Percentiles rank a stretch among this genome's conserved stretches.
These are phyloP conservation scores for thale cress (Arabidopsis thaliana) DNA, from an alignment of 345 rosid genomes.

Conservation along the genomic window DNA sequence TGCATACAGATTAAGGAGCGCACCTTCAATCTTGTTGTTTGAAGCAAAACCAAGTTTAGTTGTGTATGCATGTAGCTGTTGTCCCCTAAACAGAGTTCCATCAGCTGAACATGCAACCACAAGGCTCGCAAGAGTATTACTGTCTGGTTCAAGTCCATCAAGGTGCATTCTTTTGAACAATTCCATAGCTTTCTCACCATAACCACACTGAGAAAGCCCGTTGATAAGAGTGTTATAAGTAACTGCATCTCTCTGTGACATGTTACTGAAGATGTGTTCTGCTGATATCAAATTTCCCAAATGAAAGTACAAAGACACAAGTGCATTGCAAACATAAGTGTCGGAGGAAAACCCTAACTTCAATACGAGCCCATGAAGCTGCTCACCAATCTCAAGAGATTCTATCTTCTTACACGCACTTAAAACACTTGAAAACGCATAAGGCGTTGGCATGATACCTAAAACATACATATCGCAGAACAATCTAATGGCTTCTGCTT, in stretches of 20 bases:
- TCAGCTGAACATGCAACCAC: conserved; percentile 68
- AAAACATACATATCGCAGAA: conserved; percentile 64
- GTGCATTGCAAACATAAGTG: conserved; percentile 81
- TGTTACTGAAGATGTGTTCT: conserved; percentile 67
- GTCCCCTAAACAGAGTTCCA: conserved; percentile 57
- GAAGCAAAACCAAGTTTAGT: conserved; percentile 67
- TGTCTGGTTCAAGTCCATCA: conserved; percentile 77
- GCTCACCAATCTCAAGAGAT: conserved; percentile 64
- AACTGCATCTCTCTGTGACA: conserved; percentile 66
- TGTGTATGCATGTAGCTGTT: conserved; percentile 72
- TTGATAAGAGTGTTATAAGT: conserved; percentile 88
- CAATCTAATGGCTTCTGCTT: conserved; percentile 60
- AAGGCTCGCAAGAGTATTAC: conserved; percentile 79
- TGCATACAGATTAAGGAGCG: conserved; percentile 84
- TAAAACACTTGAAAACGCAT: conserved; percentile 76
- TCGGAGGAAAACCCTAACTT: conserved; percentile 77
- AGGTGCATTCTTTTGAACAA: conserved; percentile 73
- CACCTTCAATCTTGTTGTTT: conserved; percentile 76
- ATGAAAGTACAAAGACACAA: conserved; percentile 76
- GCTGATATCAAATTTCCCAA: conserved; percentile 61
- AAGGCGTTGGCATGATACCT: conserved; percentile 69
- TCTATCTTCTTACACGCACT: conserved; percentile 76
- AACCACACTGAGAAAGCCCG: conserved; percentile 73
- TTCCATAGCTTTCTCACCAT: conserved; percentile 62
- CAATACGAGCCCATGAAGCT: conserved; percentile 70